These are phyloP conservation scores for Irpex sp. DNA, from an alignment of 1,284 basidiomycete genomes.

Conservation along the genomic window DNA sequence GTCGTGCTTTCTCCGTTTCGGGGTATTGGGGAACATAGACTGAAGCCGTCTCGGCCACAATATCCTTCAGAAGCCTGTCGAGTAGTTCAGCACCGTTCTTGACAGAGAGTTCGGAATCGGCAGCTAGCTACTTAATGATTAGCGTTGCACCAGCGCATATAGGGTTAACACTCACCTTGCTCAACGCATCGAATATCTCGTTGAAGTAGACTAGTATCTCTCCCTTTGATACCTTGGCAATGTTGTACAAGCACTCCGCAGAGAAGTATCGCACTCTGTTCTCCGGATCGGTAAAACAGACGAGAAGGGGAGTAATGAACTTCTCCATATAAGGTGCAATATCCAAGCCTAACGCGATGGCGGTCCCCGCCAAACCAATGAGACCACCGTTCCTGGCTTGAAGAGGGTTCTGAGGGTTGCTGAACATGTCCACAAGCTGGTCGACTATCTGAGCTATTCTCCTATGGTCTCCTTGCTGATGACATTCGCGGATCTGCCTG, in stretches of 20 bases:
- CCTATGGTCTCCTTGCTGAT: slow-evolving; percentile 75
- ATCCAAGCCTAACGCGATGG: slow-evolving; percentile 92
- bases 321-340: slow-evolving; percentile 92
- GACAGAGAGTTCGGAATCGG: slow-evolving; percentile 94
- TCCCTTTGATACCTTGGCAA: slow-evolving; percentile 96
- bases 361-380: slow-evolving; percentile 94
- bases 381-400: slow-evolving; percentile 94
- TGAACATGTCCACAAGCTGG: slow-evolving; percentile 93
- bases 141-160: slow-evolving; percentile 1
- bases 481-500: slow-evolving; percentile 81
- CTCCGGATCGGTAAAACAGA: slow-evolving; percentile 93
- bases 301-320: slow-evolving; percentile 88
- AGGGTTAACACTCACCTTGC: slow-evolving; percentile 66
- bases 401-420: slow-evolving; percentile 72
- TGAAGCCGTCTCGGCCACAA: slow-evolving; percentile 95
- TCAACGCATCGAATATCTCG: slow-evolving; percentile 95
- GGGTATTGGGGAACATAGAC: slow-evolving; percentile 91
- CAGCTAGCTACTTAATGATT: slow-evolving; percentile 68
- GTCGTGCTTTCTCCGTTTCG: slow-evolving; percentile 68
- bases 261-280: slow-evolving; percentile 96
- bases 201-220: slow-evolving; percentile 98
- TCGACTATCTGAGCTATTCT: slow-evolving; percentile 89
- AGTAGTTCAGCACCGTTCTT: slow-evolving; percentile 99
- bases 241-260: slow-evolving; percentile 98
- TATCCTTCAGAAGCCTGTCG: slow-evolving; percentile 95